Percentiles rank a stretch among this genome's conserved stretches.
Evolutionary conservation across 495 filamentous ascomycete species (phyloP).

Genomic region (Penicillium salamii): DNA sequence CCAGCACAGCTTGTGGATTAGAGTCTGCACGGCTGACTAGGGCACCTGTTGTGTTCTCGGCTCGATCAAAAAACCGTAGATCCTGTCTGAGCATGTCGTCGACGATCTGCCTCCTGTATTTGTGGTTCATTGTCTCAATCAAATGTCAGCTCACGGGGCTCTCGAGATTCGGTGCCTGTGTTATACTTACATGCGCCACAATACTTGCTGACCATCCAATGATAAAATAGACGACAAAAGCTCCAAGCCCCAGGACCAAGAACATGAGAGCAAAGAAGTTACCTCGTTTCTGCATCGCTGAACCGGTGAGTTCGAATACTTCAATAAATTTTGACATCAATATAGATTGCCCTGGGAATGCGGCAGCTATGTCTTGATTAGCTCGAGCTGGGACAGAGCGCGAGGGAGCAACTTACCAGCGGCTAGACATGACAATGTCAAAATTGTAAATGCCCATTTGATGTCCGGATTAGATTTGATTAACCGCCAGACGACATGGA

Average conservation of each 20-base stretch:
- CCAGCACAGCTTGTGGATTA: slow-evolving; percentile 40
- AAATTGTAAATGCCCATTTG: slow-evolving; percentile 7
- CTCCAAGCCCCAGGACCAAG: slow-evolving; percentile 49
- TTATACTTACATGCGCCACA: slow-evolving; percentile 27
- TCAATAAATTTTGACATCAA: slow-evolving; percentile 23
- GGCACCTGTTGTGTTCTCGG: slow-evolving; percentile 58
- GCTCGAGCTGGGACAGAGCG: not conserved
- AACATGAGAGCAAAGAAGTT: slow-evolving; percentile 65
- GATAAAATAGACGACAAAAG: slow-evolving; percentile 49
- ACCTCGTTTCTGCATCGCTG: slow-evolving; percentile 19
- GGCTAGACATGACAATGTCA: slow-evolving; percentile 3
- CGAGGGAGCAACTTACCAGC: not conserved
- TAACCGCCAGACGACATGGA: slow-evolving; percentile 5
- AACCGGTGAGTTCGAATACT: slow-evolving; percentile 28
- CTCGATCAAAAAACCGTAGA: slow-evolving; percentile 60
- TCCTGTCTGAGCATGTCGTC: slow-evolving; percentile 54
- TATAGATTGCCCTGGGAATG: slow-evolving; percentile 26
- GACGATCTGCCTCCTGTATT: slow-evolving; percentile 59
- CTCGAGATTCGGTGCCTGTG: not conserved
- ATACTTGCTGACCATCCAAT: slow-evolving; percentile 53
- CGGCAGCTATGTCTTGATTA: slow-evolving; percentile 16
- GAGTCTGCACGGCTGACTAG: slow-evolving; percentile 56
- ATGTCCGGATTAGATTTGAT: slow-evolving; percentile 13
- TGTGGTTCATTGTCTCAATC: slow-evolving; percentile 27
- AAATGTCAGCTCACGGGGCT: not conserved